Conservation (phyloP, 2,329 filamentous ascomycete genomes). For the Alternaria sp. region DNA sequence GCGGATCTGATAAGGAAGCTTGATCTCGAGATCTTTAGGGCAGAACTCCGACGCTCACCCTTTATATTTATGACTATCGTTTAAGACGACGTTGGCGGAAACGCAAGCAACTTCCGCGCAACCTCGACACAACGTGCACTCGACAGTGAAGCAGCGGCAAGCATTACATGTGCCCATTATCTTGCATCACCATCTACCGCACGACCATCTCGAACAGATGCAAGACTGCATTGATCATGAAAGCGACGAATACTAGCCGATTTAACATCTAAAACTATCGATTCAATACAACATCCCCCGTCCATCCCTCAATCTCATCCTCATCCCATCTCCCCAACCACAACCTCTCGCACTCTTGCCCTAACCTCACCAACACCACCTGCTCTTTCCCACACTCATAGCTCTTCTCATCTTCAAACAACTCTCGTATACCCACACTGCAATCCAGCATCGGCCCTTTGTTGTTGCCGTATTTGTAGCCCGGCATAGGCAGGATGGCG, state of each 20-base stretch:
- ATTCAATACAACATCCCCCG: background rate
- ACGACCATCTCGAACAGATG: rapidly evolving
- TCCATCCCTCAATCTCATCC: background rate
- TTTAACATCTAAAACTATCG: background rate
- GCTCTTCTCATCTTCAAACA: background rate
- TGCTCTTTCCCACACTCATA: background rate
- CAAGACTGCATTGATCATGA: background rate
- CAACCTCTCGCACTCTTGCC: background rate
- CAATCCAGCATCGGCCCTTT: background rate
- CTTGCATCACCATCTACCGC: background rate
- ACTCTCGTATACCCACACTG: background rate
- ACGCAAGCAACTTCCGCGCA: background rate
- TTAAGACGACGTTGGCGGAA: no score
- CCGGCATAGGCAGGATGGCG: background rate
- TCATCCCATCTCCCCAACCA: background rate
- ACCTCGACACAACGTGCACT: background rate
- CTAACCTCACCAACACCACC: background rate
- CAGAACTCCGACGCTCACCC: no score
- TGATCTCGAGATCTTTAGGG: no score
- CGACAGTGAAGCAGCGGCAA: background rate
- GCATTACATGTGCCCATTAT: background rate
- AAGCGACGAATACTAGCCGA: background rate
- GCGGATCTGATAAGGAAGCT: no score
- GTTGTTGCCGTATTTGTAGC: background rate
- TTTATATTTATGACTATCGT: no score